These are phyloP conservation scores for Metschnikowia lunata DNA, from an alignment of 805 yeast species.

Conservation along the genomic window DNA sequence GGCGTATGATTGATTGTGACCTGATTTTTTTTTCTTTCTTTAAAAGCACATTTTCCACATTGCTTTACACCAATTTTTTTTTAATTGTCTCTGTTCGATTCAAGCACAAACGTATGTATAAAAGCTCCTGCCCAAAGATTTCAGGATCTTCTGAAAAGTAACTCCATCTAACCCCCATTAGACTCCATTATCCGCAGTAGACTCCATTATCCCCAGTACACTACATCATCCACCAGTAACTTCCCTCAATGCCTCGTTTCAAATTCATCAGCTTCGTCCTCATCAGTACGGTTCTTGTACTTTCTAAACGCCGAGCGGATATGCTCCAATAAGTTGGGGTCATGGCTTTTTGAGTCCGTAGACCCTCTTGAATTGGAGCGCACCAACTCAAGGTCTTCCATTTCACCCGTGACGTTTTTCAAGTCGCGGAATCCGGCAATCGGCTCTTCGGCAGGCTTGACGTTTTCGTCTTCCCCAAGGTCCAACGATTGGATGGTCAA, in stretches of 20 bases:
- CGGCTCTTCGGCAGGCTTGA: conserved; percentile 15
- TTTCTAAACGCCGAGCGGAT: conserved; percentile 34
- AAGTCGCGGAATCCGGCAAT: conserved; percentile 14
- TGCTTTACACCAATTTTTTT: no score
- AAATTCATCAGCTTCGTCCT: conserved; percentile 41
- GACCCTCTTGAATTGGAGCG: conserved; percentile 24
- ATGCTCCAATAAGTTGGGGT: conserved; percentile 31
- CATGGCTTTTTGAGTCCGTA: conserved; percentile 25
- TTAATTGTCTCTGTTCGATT: no score
- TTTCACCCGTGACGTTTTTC: conserved; percentile 20
- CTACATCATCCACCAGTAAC: no score
- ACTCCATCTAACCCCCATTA: no score
- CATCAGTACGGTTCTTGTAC: conserved; percentile 25
- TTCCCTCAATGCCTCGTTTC: conserved; percentile 39
- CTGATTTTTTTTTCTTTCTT: no score
- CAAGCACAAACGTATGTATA: no score
- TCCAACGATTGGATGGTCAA: conserved; percentile 66
- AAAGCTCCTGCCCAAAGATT: no score
- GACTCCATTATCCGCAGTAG: no score
- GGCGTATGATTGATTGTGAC: no score
- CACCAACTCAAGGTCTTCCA: conserved; percentile 17
- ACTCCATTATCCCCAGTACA: no score
- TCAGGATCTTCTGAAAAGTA: no score
- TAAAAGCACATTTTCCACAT: no score
- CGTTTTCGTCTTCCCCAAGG: conserved; percentile 56